Conservation (phyloP, 2,329 filamentous ascomycete genomes). For the Talaromyces sp. region DNA sequence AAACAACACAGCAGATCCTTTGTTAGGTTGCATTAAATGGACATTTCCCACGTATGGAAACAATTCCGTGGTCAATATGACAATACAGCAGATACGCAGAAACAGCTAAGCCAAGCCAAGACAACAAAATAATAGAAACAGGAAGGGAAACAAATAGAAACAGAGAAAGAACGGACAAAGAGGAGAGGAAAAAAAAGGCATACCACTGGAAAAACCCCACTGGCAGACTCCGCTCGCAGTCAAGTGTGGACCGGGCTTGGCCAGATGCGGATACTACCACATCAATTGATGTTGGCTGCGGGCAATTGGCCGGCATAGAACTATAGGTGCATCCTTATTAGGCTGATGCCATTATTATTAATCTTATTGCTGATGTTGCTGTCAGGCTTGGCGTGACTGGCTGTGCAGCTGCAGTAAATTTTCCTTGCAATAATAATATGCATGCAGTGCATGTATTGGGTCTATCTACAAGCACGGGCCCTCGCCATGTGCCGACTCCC, state of each 20-base stretch:
- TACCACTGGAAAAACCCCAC: not conserved
- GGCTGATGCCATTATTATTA: too few relatives aligned
- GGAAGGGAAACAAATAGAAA: not conserved
- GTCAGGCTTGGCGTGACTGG: not conserved
- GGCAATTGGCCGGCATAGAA: not conserved
- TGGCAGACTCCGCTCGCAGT: not conserved
- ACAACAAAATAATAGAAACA: not conserved
- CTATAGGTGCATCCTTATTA: too few relatives aligned
- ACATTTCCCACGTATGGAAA: not conserved
- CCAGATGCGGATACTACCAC: not conserved
- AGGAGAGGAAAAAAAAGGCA: not conserved
- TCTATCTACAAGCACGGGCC: too few relatives aligned
- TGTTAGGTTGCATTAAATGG: not conserved
- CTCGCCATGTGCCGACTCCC: too few relatives aligned
- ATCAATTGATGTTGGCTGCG: not conserved
- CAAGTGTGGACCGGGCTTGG: not conserved
- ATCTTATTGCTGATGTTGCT: not conserved
- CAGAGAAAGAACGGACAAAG: not conserved
- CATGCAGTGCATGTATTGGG: too few relatives aligned
- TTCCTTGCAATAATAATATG: too few relatives aligned
- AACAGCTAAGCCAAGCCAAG: not conserved
- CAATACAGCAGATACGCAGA: not conserved
- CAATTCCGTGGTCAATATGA: not conserved
- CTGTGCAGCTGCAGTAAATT: not conserved
- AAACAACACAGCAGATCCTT: not conserved